phyloP scores from a whole-genome alignment of 345 rosid species.

The Theobroma cacao region DNA sequence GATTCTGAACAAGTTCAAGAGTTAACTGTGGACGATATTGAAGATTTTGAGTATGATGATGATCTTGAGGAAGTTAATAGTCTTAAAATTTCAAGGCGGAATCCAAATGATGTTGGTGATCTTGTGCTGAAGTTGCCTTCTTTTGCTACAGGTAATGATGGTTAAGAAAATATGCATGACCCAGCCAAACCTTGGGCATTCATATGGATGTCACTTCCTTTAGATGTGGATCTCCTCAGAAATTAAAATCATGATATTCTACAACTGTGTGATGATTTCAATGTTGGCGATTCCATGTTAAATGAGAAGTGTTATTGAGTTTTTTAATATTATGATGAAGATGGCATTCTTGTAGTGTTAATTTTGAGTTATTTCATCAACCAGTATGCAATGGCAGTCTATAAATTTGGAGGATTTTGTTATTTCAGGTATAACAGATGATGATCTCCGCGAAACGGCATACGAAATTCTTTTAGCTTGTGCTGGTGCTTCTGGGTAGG shows the following conservation, averaged over 20 bases:
- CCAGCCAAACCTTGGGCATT: background rate
- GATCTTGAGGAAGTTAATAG: constrained; percentile 59
- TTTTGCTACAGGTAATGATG: constrained; percentile 74
- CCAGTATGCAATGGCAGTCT: background rate
- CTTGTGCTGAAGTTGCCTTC: constrained; percentile 70
- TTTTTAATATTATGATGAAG: background rate
- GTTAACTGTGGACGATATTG: constrained; percentile 97
- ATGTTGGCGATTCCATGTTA: background rate
- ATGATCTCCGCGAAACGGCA: constrained; percentile 94
- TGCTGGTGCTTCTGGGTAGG: constrained; percentile 97
- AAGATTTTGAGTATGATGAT: constrained; percentile 88
- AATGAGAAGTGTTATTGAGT: background rate
- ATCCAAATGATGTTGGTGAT: constrained; percentile 67
- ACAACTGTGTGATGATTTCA: background rate
- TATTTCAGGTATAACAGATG: constrained; percentile 75
- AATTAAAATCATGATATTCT: background rate
- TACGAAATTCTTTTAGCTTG: constrained; percentile 91
- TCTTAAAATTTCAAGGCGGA: constrained; percentile 70
- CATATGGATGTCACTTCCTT: background rate
- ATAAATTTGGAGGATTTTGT: background rate
- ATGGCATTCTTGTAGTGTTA: background rate
- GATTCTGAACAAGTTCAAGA: constrained; percentile 67
- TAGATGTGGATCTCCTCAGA: background rate
- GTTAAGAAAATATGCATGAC: background rate
- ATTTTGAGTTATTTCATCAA: background rate